Base-by-base conservation (phyloP, 805 yeast species). In the Kuraishia floccosa region DNA sequence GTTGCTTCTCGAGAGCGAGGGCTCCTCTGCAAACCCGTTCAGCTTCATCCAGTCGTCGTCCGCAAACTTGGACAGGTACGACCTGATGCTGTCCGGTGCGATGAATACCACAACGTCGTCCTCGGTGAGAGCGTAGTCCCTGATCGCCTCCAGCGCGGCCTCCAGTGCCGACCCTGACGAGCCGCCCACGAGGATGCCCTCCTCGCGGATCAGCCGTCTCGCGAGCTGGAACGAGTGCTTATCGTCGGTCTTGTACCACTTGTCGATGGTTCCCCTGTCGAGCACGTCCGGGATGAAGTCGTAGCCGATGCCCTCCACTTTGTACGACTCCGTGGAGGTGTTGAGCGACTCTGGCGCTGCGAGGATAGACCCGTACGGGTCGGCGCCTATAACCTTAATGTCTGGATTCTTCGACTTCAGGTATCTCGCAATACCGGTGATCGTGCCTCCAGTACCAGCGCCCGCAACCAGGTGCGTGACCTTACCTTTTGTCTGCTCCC, bases 371-470 rank as follows among this genome's bases (percentile, higher is more conserved):
- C 94, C 94, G 40, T 71, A 63, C 24, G 94, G 94, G 58, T 83
- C 94, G 26, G 93, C 94, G 42, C 79, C 94, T 30, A 77, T 66
- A 26, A 83, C 69, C 35, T 63, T 52, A 39, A 83, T 61, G 11
- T 71, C 57, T 17, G 74, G 58, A 54, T 80, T 68, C 53, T 77
- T 68, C 51, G 74, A 82, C 60, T 82, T 82, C 52, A 83, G 64
- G 44, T 76, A 84, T 42, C 63, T 66, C 34, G 91, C 72, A 42
- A 81, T 80, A 60, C 94, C 94, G 31, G 82, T 62, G 49, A 83
- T 77, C 32, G 94, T 83, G 58, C 94, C 94, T 57, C 94, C 94
- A 35, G 94, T 83, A 58, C 94, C 94, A 6, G 94, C 94, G 53
- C 94, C 94, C 24, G 94, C 94, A 33, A 84, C 80, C 27, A 84